Conservation (phyloP, 495 filamentous ascomycete genomes). For the Penicillium ucsense region DNA sequence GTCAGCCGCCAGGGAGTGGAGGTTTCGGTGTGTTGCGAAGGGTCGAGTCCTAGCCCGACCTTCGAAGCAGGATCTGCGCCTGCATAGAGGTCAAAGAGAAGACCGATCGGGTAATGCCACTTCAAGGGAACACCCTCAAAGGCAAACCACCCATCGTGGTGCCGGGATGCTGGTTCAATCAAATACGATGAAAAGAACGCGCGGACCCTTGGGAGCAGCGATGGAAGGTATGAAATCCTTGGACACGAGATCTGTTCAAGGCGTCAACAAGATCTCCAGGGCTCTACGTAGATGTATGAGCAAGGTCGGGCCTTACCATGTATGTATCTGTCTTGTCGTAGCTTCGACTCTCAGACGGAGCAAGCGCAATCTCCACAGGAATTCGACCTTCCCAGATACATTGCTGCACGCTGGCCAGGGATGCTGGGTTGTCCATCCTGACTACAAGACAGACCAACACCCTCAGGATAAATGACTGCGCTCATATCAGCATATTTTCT, state of each 20-base stretch:
- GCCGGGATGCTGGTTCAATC: constrained; percentile 49
- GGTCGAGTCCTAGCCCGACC: constrained; percentile 15
- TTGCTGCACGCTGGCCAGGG: constrained; percentile 32
- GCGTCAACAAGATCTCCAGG: neutral
- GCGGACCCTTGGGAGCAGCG: constrained; percentile 69
- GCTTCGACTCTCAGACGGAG: constrained; percentile 43
- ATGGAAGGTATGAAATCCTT: constrained; percentile 51
- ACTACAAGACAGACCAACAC: too few species aligned
- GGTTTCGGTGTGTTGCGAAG: constrained; percentile 10
- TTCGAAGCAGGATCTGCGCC: constrained; percentile 49
- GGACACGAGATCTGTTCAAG: constrained; percentile 38
- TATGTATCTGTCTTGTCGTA: constrained; percentile 48
- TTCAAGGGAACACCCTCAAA: constrained; percentile 72
- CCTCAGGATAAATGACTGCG: too few species aligned
- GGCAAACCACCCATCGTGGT: constrained; percentile 59
- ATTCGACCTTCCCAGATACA: constrained; percentile 42
- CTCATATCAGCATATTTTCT: too few species aligned
- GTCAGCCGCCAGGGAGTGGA: constrained; percentile 67
- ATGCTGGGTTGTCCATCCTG: constrained; percentile 15
- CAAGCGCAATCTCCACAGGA: constrained; percentile 42
- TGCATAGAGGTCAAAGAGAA: constrained; percentile 82
- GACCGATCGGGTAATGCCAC: constrained; percentile 79
- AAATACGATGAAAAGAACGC: constrained; percentile 68
- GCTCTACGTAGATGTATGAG: neutral
- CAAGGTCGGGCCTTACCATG: constrained; percentile 25